These are phyloP conservation scores for Phialocephala subalpina DNA, from an alignment of 2,329 filamentous ascomycete species.

Conservation along the genomic window DNA sequence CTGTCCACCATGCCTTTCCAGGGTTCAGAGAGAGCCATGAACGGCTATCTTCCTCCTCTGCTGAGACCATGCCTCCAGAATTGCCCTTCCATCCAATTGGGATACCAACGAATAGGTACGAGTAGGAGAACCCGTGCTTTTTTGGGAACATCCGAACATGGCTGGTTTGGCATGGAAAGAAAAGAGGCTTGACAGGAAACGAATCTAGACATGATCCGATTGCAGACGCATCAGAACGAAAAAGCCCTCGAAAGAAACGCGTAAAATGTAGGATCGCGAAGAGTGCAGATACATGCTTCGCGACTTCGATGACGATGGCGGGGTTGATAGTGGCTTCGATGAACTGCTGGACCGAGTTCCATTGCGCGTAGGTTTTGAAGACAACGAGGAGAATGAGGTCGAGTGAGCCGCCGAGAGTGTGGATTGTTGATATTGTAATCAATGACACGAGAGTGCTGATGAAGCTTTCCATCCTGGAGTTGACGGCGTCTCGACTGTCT, in stretches of 20 bases:
- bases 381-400: constrained; percentile 20
- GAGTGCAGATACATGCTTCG: constrained; percentile 5
- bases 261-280: constrained; percentile 32
- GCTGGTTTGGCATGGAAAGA: constrained; percentile 71
- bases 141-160: constrained; percentile 73
- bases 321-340: constrained; percentile 20
- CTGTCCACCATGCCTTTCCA: constrained; percentile 56
- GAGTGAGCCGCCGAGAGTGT: neutral
- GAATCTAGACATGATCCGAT: constrained; percentile 12
- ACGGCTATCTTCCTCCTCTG: constrained; percentile 40
- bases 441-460: neutral
- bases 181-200: constrained; percentile 49
- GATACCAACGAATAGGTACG: constrained; percentile 74
- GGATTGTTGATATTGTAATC: neutral
- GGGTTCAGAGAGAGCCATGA: constrained; percentile 43
- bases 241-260: constrained; percentile 30
- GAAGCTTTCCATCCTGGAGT: constrained; percentile 10
- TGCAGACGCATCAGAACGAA: neutral
- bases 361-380: constrained; percentile 22
- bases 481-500: no score
- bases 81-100: constrained; percentile 69
- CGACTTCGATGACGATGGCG: constrained; percentile 22
- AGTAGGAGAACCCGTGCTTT: constrained; percentile 73
- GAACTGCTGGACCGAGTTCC: constrained; percentile 18
- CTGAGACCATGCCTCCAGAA: constrained; percentile 64